Percentiles rank a stretch among this genome's conserved stretches.
phyloP scores from a whole-genome alignment of 2,329 filamentous ascomycete genomes.

The Ophiocordyceps unilateralis region DNA sequence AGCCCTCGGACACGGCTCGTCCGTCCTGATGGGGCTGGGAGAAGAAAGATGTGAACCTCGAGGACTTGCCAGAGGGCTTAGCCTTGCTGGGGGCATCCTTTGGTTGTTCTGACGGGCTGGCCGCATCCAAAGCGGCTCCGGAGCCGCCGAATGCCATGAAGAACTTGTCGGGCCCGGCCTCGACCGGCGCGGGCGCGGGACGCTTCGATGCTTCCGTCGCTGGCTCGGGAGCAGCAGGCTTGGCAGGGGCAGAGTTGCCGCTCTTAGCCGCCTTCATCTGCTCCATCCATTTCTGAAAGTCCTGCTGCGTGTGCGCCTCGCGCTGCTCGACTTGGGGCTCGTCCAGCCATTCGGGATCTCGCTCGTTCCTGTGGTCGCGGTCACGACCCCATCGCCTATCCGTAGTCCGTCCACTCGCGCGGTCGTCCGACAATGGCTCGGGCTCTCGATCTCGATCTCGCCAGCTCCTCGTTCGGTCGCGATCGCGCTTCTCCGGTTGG shows the following conservation, averaged over 20 bases:
- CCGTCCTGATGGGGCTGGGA: conserved; percentile 30
- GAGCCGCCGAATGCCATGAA: conserved; percentile 39
- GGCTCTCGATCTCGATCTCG: conserved; percentile 31
- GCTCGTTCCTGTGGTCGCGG: conserved; percentile 44
- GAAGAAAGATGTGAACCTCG: conserved; percentile 75
- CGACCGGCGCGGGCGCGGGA: too few species aligned
- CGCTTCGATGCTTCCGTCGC: conserved; percentile 30
- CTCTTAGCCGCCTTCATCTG: conserved; percentile 57
- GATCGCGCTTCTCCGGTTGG: conserved; percentile 27
- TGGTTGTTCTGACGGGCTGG: conserved; percentile 30
- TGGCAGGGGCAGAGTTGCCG: conserved; percentile 14
- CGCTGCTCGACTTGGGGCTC: conserved; percentile 50
- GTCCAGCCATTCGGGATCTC: conserved; percentile 86
- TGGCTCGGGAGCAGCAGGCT: conserved; percentile 18
- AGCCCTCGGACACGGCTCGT: conserved; percentile 30
- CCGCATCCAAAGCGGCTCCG: conserved; percentile 24
- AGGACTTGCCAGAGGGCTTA: conserved; percentile 49
- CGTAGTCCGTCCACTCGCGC: conserved; percentile 29
- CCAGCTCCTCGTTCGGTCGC: conserved; percentile 43
- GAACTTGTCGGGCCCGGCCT: conserved; percentile 59
- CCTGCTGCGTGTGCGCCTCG: conserved; percentile 65
- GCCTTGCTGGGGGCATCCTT: conserved; percentile 26
- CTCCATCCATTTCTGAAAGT: conserved; percentile 91
- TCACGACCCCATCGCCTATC: conserved; percentile 40
- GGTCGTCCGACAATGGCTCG: conserved; percentile 34